Base-by-base conservation (phyloP, 1,284 basidiomycete species). In the Irpex lacteus region DNA sequence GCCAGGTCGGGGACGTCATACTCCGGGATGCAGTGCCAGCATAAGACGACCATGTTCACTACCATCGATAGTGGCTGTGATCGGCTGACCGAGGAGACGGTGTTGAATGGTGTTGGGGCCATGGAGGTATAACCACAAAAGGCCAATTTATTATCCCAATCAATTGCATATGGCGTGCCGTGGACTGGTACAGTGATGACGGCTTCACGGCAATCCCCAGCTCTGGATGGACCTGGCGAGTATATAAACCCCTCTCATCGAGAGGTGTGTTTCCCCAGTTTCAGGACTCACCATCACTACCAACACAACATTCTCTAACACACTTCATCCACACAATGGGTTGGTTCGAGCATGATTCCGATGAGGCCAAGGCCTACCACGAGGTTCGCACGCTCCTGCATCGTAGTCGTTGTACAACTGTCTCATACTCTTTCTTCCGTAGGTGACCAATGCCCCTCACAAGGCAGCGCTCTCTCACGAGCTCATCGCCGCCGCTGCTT, bases 381-480 rank as follows among this genome's bases (percentile, higher is more conserved):
- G 66, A 80, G 75, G 84, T 83, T 63, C 18, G 19, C 37, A 34
- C 32, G 56, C 15, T 49, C 21, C 18, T 15, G 34, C 34, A 26
- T 26, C 26, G 4, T 26, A 26, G 26, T 26, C 70, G 62, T 18
- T 55, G 19, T 50, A 66, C 56, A 67, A 32, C 54, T 9, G 32
- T 26, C 26, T 56, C 13, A 36, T 9, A 34, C 57, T 44, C 60
- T 37, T 47, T 21, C 21, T 40, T 21, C 37, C 61, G 63, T 70
- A 80, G 82, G 80, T 81, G 67, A 72, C 66, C 70, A 82, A 79
- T 67, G 81, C 79, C 62, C 81, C 81, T 63, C 86, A 87, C 79
- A 78, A 87, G 74, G 83, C 85, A 9, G 57, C 73, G 63, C 74
- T 87, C 60, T 85, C 87, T 19, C 88, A 90, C 74, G 87, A 90